These are phyloP conservation scores for Dryas integrifolia DNA, from an alignment of 331 rosid genomes.

Conservation along the genomic window DNA sequence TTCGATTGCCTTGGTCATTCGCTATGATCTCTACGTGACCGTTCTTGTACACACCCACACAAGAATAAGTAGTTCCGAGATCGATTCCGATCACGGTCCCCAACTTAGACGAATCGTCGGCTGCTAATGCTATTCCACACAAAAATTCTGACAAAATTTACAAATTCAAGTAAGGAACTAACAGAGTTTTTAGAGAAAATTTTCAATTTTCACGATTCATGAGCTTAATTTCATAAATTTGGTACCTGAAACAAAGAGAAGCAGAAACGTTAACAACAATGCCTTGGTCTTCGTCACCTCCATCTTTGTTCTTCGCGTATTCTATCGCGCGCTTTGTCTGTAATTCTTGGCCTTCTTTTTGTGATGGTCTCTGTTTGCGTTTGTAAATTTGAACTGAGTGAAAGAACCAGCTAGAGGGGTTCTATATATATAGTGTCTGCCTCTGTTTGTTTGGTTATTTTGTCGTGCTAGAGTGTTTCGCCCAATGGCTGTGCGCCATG, in stretches of 20 bases:
- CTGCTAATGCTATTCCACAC: conserved; percentile 35
- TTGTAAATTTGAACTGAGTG: conserved; percentile 3
- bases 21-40: conserved; percentile 54
- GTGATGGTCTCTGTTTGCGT: not conserved
- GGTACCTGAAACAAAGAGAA: conserved; percentile 41
- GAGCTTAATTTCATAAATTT: not conserved
- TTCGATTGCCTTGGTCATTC: conserved; percentile 59
- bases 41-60: conserved; percentile 54
- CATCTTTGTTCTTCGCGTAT: not conserved
- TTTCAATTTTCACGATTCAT: no score
- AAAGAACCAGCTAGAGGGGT: not conserved
- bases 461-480: conserved; percentile 14
- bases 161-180: not conserved
- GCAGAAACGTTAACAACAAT: conserved; percentile 13
- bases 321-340: not conserved
- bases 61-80: conserved; percentile 54
- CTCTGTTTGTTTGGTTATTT: not conserved
- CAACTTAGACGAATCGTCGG: conserved; percentile 24
- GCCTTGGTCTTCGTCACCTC: conserved; percentile 26
- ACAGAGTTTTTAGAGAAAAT: not conserved
- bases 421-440: not conserved
- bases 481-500: conserved; percentile 25
- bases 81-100: conserved; percentile 58
- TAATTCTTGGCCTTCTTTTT: not conserved
- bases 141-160: conserved; percentile 27